Evolutionary conservation across 371 early-diverging fungal genomes (phyloP), one percentile per base, ranked within the genome.

Genomic region (Globomyces sp.): DNA sequence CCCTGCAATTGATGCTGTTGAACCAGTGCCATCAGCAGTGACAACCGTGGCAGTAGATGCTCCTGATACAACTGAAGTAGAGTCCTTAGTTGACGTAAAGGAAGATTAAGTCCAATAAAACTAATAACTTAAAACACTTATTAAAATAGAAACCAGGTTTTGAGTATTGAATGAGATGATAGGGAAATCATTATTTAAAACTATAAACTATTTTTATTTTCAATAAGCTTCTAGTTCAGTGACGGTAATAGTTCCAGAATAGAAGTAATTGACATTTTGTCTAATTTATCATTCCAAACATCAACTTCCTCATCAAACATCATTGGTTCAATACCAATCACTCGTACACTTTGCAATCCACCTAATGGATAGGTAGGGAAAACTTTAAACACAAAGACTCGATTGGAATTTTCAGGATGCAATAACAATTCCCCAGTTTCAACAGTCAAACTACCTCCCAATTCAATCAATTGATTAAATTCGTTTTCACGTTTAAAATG

Each of bases 381-480:
- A n/a, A 60, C 8, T 37, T 60, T 60, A 6, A 60, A 60, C 8
- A 60, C 48, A 49, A 60, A 60, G 8, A 37, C 46, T 42, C 60
- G 3, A 8, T 44, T 41, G 34, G 10, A 9, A 11, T 11, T 49
- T 46, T 47, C 48, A 44, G 60, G 36, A 42, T 46, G 60, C 6
- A 60, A 34, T 6, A 60, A 44, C 45, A 60, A 49, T 49, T 60
- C 60, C 1, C 36, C 36, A 9, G 40, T 9, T 39, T 55, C 55
- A 55, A 39, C 55, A n/a, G 36, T 40, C 6, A 39, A 55, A 6
- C 36, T 55, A 4, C 55, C 55, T 55, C 36, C 40, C 40, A n/a
- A 39, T 55, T 8, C 40, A 9, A 39, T 55, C 39, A 3, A 39
- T 39, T 55, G 40, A 36, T 40, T 39, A 36, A 36, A 37, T 55